These are phyloP conservation scores for Solanum hybrid DNA, from an alignment of 305 asterid species.

Conservation along the genomic window DNA sequence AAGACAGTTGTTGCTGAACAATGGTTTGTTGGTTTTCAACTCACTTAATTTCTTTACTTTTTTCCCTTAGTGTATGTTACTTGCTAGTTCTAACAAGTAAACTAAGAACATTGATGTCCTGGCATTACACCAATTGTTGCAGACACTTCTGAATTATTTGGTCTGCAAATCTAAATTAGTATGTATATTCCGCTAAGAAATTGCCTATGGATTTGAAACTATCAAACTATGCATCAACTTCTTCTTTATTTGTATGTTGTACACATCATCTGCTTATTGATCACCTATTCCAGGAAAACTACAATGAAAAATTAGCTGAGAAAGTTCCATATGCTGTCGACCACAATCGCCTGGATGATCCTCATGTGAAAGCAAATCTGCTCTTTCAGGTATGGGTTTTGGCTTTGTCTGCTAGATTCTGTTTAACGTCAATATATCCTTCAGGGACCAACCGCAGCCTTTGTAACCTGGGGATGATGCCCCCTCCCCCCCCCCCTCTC, in stretches of 20 bases:
- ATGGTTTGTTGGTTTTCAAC: neutral
- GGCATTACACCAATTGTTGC: neutral
- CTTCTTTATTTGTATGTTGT: conserved; percentile 1
- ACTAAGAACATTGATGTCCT: neutral
- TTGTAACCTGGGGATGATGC: neutral
- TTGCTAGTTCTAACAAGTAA: neutral
- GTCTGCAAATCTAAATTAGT: neutral
- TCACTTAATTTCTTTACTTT: neutral
- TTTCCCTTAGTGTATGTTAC: neutral
- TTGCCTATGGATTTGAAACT: neutral
- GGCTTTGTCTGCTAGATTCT: neutral
- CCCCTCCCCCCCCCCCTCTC: neutral
- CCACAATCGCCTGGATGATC: conserved; percentile 83
- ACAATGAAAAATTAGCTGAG: conserved; percentile 66
- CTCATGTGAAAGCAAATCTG: conserved; percentile 95
- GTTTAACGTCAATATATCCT: neutral
- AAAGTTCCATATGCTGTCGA: conserved; percentile 76
- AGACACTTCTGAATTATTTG: neutral
- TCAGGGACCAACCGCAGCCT: neutral
- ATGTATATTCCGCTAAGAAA: neutral
- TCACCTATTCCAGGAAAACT: conserved; percentile 53
- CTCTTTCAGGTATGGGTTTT: conserved; percentile 66
- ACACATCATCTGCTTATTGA: neutral
- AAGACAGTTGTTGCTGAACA: neutral
- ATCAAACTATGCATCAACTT: neutral